phyloP scores from a whole-genome alignment of 148 eudicot genomes.

The Camellia japonica region DNA sequence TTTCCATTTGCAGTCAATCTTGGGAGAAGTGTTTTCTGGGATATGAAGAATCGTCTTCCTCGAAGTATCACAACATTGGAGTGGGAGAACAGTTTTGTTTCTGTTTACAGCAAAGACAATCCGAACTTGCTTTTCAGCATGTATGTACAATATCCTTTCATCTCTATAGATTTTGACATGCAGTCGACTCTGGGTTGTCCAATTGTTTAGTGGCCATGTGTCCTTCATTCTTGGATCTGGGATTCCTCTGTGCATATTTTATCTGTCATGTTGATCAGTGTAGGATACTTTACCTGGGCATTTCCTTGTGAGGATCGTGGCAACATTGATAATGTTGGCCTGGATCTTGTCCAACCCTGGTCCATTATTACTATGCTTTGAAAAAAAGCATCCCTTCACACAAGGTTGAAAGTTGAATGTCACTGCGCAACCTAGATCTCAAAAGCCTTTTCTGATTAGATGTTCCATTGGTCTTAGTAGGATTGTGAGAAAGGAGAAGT shows the following conservation, averaged over 20 bases:
- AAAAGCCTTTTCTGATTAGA: not conserved
- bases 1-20: constrained; percentile 56
- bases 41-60: constrained; percentile 98
- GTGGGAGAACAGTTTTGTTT: constrained; percentile 98
- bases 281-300: not conserved
- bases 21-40: constrained; percentile 99
- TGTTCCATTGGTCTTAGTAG: not conserved
- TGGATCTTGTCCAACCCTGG: not conserved
- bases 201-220: not conserved
- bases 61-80: constrained; percentile 94
- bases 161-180: not conserved
- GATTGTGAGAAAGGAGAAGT: not conserved
- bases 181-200: too few species aligned
- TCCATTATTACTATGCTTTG: not conserved
- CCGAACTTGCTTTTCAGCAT: constrained; percentile 97
- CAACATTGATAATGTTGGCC: not conserved
- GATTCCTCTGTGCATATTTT: not conserved
- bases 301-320: not conserved
- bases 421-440: not conserved
- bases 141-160: constrained; percentile 28
- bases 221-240: not conserved
- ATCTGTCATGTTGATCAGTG: not conserved
- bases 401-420: not conserved
- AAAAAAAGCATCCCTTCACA: not conserved
- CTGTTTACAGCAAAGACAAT: constrained; percentile 97